Evolutionary conservation across 2,329 filamentous ascomycete species (phyloP).

Genomic region (Tolypocladium pustulatum): DNA sequence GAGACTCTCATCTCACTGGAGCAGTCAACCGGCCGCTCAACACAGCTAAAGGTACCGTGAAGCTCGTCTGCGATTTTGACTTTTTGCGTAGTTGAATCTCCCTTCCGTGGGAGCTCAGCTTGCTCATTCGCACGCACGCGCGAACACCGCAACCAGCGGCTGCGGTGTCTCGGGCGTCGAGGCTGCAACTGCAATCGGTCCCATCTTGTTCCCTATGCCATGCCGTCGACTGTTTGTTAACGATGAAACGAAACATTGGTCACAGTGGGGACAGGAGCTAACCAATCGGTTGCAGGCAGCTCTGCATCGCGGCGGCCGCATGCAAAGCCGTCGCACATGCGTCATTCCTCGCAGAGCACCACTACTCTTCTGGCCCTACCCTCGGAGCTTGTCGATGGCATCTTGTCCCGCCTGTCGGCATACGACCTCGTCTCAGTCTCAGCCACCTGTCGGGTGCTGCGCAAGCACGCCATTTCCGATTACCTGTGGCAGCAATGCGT

Average conservation of each 20-base stretch:
- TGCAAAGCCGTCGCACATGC: not conserved
- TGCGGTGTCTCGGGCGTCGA: not conserved
- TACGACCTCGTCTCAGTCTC: constrained; percentile 51
- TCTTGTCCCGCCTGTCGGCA: constrained; percentile 57
- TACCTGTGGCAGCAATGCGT: constrained; percentile 62
- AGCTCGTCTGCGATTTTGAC: not conserved
- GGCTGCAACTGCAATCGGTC: not conserved
- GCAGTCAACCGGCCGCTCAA: not conserved
- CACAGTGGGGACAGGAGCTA: not conserved
- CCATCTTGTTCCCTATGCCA: not conserved
- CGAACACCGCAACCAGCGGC: not conserved
- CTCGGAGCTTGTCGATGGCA: constrained; percentile 62
- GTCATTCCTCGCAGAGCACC: not conserved
- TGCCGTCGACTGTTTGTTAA: not conserved
- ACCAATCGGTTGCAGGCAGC: not conserved
- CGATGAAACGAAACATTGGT: not conserved
- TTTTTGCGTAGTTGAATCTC: not conserved
- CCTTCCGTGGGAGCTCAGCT: not conserved
- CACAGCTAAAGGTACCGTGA: not conserved
- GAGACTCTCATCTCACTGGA: not conserved
- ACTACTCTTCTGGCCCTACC: constrained; percentile 48
- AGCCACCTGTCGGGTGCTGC: constrained; percentile 50
- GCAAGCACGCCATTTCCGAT: constrained; percentile 52
- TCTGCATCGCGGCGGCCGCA: not conserved
- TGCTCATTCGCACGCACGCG: not conserved